Evolutionary conservation across 2,329 filamentous ascomycete genomes (phyloP), one percentile per base, ranked within the genome.

Genomic region (Domatiomyces globalis): DNA sequence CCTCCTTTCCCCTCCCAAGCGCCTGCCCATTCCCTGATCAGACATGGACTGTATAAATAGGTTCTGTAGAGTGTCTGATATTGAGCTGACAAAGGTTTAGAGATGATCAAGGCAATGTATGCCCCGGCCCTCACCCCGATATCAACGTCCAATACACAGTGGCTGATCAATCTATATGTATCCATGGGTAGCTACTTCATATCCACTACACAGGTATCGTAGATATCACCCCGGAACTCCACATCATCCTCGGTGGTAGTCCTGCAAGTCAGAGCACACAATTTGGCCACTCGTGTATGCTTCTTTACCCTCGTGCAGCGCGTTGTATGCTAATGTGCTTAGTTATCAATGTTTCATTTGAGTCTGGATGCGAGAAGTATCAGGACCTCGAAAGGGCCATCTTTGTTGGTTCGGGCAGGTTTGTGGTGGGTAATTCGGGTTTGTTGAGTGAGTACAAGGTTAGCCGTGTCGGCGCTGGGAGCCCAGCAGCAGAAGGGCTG

Each of bases 351-450:
- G 58, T 68, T 36, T 63, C 63, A 17, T 66, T 70, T 50, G 63
- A 70, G 64, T 71, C 69, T 10, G 69, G 69, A n/a, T 62, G 68
- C 45, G 63, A 65, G 50, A 62, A 63, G 49, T 68, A 70, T 55
- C 70, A 70, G 55, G 61, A 61, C 5, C 64, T 72, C 6, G 70
- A 72, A 51, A 64, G 61, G 46, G 58, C 63, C 2, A 61, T 69
- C 2, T 71, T 69, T 51, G 67, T 71, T 22, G 69, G 61, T 3
- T 60, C 67, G 36, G 69, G 69, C 10, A 65, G 63, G 8, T 70
- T 72, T 59, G 49, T 65, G 4, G 59, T 68, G 33, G 48, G 48
- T 46, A 43, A 46, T n/a, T 45, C 44, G 9, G 46, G 48, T 17
- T 39, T 57, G 45, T 51, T 47, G 19, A 68, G 71, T 17, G 69